Conservation (phyloP, 192 early-diverging fungal species). For the Gonapodya prolifera region DNA sequence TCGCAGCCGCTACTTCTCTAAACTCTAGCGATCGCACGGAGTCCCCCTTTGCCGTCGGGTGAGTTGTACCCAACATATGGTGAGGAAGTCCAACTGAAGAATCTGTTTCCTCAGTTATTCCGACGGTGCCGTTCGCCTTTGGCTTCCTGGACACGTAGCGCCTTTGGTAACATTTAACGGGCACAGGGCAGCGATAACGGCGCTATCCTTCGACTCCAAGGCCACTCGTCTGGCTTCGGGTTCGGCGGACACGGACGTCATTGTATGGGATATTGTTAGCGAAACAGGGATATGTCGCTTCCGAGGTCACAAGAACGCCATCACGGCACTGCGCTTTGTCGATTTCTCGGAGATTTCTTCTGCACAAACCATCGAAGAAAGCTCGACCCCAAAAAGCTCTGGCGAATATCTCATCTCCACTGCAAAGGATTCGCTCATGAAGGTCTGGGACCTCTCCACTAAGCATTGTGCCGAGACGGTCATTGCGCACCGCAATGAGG, state of each 20-base stretch:
- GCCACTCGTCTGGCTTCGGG: conserved; percentile 82
- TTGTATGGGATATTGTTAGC: conserved; percentile 89
- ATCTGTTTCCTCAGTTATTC: conserved; percentile 35
- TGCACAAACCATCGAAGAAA: too few relatives aligned
- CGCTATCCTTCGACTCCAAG: conserved; percentile 64
- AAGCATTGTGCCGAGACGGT: conserved; percentile 91
- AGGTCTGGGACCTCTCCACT: conserved; percentile 91
- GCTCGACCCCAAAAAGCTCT: conserved; percentile 20
- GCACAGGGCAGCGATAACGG: conserved; percentile 74
- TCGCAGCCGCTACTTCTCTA: conserved; percentile 19
- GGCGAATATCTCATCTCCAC: conserved; percentile 67
- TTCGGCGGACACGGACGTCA: conserved; percentile 82
- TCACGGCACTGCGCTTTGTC: conserved; percentile 65
- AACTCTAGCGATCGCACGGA: conserved; percentile 35
- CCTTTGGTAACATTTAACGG: conserved; percentile 68
- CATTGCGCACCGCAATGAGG: conserved; percentile 82
- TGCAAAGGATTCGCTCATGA: conserved; percentile 91
- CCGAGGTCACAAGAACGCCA: conserved; percentile 90
- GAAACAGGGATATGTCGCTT: conserved; percentile 80
- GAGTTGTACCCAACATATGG: conserved; percentile 7
- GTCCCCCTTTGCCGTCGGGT: conserved; percentile 77
- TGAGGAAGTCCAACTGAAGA: not conserved
- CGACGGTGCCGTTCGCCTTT: conserved; percentile 88
- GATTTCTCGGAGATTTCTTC: too few relatives aligned
- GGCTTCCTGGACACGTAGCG: conserved; percentile 43